Evolutionary conservation across 305 asterid genomes (phyloP).

Genomic region (Caryopteris hybrid): DNA sequence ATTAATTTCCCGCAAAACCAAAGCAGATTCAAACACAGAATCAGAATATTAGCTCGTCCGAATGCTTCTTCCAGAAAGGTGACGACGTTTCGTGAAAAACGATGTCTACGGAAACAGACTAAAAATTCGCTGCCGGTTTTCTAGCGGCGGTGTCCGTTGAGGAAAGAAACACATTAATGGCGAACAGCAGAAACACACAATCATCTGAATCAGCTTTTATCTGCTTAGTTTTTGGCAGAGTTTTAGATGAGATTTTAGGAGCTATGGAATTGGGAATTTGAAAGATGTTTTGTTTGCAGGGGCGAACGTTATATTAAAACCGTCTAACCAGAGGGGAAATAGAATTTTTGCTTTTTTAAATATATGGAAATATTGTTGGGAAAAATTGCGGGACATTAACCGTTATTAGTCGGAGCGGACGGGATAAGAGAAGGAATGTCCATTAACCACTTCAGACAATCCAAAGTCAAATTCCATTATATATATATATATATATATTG

Average conservation of each 20-base stretch:
- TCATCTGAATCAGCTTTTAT: background rate
- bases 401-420: conserved; percentile 1
- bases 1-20: conserved; percentile 5
- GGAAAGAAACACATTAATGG: conserved; percentile 8
- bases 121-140: background rate
- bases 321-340: conserved; percentile 32
- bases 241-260: conserved; percentile 24
- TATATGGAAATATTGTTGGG: background rate
- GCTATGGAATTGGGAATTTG: conserved; percentile 6
- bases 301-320: conserved; percentile 23
- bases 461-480: background rate
- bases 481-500: too few species aligned
- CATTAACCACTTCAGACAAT: background rate
- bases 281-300: background rate
- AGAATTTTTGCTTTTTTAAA: background rate
- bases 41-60: background rate
- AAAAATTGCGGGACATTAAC: background rate
- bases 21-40: background rate
- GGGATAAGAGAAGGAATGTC: conserved; percentile 1
- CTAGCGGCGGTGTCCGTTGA: background rate
- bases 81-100: conserved; percentile 11
- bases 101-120: background rate
- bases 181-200: conserved; percentile 1
- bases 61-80: conserved; percentile 9
- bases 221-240: conserved; percentile 13